These are phyloP conservation scores for Plasmodium gonderi DNA, from an alignment of 169 alveolate genomes.

Conservation along the genomic window DNA sequence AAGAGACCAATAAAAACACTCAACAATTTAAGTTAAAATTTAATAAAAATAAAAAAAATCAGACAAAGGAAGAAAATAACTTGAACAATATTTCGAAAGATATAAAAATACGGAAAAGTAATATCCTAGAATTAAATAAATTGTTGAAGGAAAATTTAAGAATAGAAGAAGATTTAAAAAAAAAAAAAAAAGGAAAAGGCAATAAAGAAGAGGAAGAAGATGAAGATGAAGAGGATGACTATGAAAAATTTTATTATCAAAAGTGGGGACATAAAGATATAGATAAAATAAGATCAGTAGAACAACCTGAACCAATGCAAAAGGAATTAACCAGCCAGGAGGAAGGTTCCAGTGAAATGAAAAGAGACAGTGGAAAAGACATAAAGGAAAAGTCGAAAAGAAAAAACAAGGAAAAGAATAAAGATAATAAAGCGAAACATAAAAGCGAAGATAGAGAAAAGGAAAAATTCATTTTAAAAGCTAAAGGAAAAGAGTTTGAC, in stretches of 20 bases:
- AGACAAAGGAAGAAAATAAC: neutral
- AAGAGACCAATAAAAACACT: slow-evolving; percentile 7
- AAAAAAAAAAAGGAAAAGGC: neutral
- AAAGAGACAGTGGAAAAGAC: neutral
- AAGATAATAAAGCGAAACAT: slow-evolving; percentile 19
- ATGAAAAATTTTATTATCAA: neutral
- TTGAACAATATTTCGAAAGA: slow-evolving; percentile 5
- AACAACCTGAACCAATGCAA: neutral
- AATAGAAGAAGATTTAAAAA: slow-evolving; percentile 24
- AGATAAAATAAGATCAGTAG: neutral
- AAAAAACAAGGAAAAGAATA: slow-evolving; percentile 19
- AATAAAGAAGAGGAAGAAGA: neutral
- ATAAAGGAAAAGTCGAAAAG: slow-evolving; percentile 6
- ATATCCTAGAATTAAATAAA: slow-evolving; percentile 26
- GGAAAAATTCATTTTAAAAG: neutral
- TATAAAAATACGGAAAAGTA: slow-evolving; percentile 25
- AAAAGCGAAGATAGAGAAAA: slow-evolving; percentile 7
- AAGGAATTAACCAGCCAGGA: neutral
- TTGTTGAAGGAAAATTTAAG: slow-evolving; percentile 25
- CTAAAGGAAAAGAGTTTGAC: neutral
- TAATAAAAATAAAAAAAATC: slow-evolving; percentile 12
- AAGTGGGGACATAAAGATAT: neutral
- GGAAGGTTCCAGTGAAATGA: neutral
- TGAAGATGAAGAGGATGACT: neutral
- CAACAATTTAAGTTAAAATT: slow-evolving; percentile 9